Conservation (phyloP, 2,329 filamentous ascomycete species). For the Fusarium nodosum region DNA sequence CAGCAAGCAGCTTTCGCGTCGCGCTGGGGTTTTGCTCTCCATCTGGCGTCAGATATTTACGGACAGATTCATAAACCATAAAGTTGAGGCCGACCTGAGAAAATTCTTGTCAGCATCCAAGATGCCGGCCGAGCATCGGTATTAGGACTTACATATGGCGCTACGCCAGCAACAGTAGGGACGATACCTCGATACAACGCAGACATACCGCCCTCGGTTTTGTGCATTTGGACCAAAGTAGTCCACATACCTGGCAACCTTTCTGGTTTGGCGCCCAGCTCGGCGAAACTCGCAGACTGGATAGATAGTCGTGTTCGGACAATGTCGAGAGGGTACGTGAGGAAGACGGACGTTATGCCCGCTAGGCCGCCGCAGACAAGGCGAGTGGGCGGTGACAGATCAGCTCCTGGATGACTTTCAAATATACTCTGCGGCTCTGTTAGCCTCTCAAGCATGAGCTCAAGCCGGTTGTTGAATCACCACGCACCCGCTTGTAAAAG, state of each 20-base stretch:
- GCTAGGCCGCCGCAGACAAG: constrained; percentile 92
- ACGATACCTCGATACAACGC: constrained; percentile 96
- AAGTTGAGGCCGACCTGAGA: constrained; percentile 93
- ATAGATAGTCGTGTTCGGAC: constrained; percentile 96
- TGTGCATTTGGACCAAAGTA: constrained; percentile 87
- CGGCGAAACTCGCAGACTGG: constrained; percentile 95
- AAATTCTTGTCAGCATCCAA: constrained; percentile 11
- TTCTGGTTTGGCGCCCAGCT: constrained; percentile 72
- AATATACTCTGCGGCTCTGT: constrained; percentile 72
- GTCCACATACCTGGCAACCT: constrained; percentile 93
- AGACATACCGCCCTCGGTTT: constrained; percentile 83
- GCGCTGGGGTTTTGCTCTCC: constrained; percentile 87
- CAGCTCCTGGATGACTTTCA: constrained; percentile 79
- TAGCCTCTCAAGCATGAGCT: neutral
- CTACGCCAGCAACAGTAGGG: constrained; percentile 94
- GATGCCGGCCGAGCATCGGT: neutral
- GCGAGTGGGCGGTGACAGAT: constrained; percentile 79
- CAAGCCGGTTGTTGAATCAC: no score
- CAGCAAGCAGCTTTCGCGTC: constrained; percentile 85
- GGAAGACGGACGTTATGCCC: constrained; percentile 93
- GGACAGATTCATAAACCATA: constrained; percentile 95
- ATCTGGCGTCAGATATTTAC: constrained; percentile 86
- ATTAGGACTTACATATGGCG: constrained; percentile 78
- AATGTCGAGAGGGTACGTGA: constrained; percentile 97
- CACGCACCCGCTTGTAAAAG: constrained; percentile 88